These are phyloP conservation scores for Beta macrorhiza DNA, from an alignment of 179 eudicot genomes.

Conservation along the genomic window DNA sequence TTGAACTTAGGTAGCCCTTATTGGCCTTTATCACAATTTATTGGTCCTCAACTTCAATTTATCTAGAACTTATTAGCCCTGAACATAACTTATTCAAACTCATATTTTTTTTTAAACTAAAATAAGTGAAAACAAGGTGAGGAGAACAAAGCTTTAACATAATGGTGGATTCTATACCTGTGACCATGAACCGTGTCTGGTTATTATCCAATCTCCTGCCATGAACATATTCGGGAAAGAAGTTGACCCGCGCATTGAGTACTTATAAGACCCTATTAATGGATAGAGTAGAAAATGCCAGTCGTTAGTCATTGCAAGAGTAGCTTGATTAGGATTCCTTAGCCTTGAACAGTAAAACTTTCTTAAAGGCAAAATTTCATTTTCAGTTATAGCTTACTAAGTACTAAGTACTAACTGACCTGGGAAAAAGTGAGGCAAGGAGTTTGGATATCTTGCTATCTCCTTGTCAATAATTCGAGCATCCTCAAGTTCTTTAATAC, in stretches of 20 bases:
- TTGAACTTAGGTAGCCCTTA: too few relatives aligned
- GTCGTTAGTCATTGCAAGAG: background rate
- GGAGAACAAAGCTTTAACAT: too few relatives aligned
- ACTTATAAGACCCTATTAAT: slow-evolving; percentile 63
- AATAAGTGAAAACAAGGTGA: too few relatives aligned
- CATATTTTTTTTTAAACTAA: too few relatives aligned
- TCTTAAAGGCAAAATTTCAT: too few relatives aligned
- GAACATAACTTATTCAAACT: too few relatives aligned
- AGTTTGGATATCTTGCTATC: slow-evolving; percentile 57
- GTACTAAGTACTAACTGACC: slow-evolving; percentile 36
- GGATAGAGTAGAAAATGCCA: background rate
- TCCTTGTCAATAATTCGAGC: slow-evolving; percentile 50
- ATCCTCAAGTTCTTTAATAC: slow-evolving; percentile 48
- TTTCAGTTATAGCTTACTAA: background rate
- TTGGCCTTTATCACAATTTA: too few relatives aligned
- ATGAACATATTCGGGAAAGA: slow-evolving; percentile 69
- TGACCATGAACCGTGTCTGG: slow-evolving; percentile 75
- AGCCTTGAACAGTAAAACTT: too few relatives aligned
- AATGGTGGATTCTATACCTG: slow-evolving; percentile 41
- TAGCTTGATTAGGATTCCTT: background rate
- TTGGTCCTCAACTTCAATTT: too few relatives aligned
- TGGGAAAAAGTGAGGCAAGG: slow-evolving; percentile 64
- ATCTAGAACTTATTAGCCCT: too few relatives aligned
- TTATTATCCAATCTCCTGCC: slow-evolving; percentile 83
- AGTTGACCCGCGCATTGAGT: slow-evolving; percentile 66